Evolutionary conservation across 1,284 basidiomycete species (phyloP).

Genomic region (Trichosporon ovoides): DNA sequence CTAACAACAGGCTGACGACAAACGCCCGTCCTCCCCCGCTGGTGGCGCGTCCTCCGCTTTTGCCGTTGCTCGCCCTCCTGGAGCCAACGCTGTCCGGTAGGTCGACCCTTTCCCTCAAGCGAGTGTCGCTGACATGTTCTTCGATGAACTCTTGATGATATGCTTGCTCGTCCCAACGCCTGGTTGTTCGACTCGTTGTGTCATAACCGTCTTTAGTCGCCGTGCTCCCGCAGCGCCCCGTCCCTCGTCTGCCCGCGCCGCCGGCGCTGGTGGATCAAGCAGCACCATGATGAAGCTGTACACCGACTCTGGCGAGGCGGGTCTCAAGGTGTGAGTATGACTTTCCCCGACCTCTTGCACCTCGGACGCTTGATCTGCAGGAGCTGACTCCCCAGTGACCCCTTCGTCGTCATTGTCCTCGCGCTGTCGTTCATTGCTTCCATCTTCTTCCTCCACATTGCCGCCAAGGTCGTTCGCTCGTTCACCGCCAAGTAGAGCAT

Average conservation of each 20-base stretch:
- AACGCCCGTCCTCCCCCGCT: slow-evolving; percentile 40
- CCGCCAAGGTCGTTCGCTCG: slow-evolving; percentile 85
- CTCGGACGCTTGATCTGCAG: background rate
- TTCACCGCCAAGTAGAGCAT: slow-evolving; percentile 66
- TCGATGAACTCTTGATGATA: background rate
- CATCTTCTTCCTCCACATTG: slow-evolving; percentile 98
- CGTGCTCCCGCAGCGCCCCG: slow-evolving; percentile 68
- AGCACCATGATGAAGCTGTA: slow-evolving; percentile 99
- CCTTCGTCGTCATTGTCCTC: slow-evolving; percentile 93
- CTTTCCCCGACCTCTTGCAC: background rate
- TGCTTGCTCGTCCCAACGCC: too few relatives aligned
- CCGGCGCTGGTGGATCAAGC: slow-evolving; percentile 90
- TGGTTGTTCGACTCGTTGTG: too few relatives aligned
- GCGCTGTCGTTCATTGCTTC: slow-evolving; percentile 97
- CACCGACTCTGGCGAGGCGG: slow-evolving; percentile 89
- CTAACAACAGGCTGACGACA: slow-evolving; percentile 37
- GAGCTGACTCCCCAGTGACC: slow-evolving; percentile 61
- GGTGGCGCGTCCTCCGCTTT: slow-evolving; percentile 34
- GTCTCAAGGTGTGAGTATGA: slow-evolving; percentile 78
- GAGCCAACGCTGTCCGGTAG: slow-evolving; percentile 47
- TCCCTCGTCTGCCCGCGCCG: slow-evolving; percentile 84
- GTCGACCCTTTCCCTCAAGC: background rate
- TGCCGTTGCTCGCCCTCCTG: slow-evolving; percentile 42
- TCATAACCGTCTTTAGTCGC: slow-evolving; percentile 58
- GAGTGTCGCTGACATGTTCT: background rate